Percentiles rank a stretch among this genome's conserved stretches.
Evolutionary conservation across 2,329 filamentous ascomycete genomes (phyloP).

Genomic region (Ilyonectria mors-panacis): DNA sequence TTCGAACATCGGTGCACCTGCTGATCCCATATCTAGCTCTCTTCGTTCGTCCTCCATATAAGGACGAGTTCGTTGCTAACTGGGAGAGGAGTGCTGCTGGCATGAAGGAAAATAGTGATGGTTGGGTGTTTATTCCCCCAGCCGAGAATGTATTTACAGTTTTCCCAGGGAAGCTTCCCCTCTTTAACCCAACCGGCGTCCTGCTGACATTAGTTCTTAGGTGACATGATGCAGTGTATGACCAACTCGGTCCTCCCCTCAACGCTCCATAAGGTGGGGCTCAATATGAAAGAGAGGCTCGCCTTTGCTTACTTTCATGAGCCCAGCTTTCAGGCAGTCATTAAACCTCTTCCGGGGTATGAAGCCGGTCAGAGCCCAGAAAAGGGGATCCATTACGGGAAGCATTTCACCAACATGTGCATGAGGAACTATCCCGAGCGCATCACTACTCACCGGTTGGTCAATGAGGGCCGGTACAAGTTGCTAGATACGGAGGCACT

Average conservation of each 20-base stretch:
- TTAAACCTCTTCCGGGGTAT: conserved; percentile 60
- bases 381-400: conserved; percentile 66
- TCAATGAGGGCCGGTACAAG: conserved; percentile 16
- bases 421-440: conserved; percentile 65
- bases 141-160: conserved; percentile 62
- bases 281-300: conserved; percentile 63
- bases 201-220: conserved; percentile 42
- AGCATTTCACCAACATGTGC: conserved; percentile 67
- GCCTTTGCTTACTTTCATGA: conserved; percentile 68
- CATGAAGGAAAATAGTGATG: conserved; percentile 59
- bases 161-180: conserved; percentile 58
- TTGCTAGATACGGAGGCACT: conserved; percentile 16
- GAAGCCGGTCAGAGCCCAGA: conserved; percentile 48
- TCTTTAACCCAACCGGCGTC: background rate
- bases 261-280: conserved; percentile 66
- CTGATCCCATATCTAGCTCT: conserved; percentile 50
- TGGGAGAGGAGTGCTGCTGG: conserved; percentile 63
- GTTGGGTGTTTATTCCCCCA: conserved; percentile 65
- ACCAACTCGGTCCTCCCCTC: conserved; percentile 62
- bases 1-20: background rate
- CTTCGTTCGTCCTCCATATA: conserved; percentile 61
- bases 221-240: conserved; percentile 68
- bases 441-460: conserved; percentile 56
- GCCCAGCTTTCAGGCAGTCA: conserved; percentile 62
- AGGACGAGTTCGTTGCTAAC: conserved; percentile 60